Evolutionary conservation across 2,329 filamentous ascomycete genomes (phyloP).

Genomic region (Aspergillus fumigatiaffinis): DNA sequence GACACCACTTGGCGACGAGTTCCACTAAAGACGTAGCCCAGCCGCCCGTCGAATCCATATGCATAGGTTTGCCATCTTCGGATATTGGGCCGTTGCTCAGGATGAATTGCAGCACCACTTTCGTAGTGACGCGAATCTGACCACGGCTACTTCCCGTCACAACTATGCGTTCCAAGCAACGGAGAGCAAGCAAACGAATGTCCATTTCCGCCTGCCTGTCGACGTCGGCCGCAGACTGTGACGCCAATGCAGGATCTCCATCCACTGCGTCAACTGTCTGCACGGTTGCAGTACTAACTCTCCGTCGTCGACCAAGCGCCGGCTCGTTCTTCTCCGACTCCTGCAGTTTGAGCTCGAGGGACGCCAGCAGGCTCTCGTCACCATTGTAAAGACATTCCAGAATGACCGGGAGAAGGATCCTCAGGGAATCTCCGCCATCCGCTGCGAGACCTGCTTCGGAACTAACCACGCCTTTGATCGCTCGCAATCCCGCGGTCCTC

Average conservation of each 20-base stretch:
- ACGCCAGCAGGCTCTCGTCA: slow-evolving; percentile 60
- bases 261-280: slow-evolving; percentile 66
- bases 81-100: slow-evolving; percentile 51
- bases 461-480: slow-evolving; percentile 74
- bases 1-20: slow-evolving; percentile 78
- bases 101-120: slow-evolving; percentile 71
- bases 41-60: slow-evolving; percentile 50
- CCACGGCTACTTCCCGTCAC: slow-evolving; percentile 69
- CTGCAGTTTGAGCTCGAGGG: slow-evolving; percentile 64
- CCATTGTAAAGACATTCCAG: slow-evolving; percentile 77
- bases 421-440: slow-evolving; percentile 70
- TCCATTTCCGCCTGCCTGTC: slow-evolving; percentile 89
- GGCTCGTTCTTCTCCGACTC: slow-evolving; percentile 65
- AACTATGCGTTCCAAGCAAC: slow-evolving; percentile 84
- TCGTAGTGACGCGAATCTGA: slow-evolving; percentile 75
- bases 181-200: slow-evolving; percentile 75
- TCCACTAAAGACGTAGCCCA: slow-evolving; percentile 84
- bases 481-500: slow-evolving; percentile 69
- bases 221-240: slow-evolving; percentile 77
- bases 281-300: slow-evolving; percentile 76
- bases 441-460: slow-evolving; percentile 77
- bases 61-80: slow-evolving; percentile 42
- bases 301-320: slow-evolving; percentile 60
- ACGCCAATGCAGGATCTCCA: slow-evolving; percentile 62
- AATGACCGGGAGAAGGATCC: slow-evolving; percentile 76